Base-by-base conservation (phyloP, 768 basidiomycete genomes). In the Agrocybe chaxingu region DNA sequence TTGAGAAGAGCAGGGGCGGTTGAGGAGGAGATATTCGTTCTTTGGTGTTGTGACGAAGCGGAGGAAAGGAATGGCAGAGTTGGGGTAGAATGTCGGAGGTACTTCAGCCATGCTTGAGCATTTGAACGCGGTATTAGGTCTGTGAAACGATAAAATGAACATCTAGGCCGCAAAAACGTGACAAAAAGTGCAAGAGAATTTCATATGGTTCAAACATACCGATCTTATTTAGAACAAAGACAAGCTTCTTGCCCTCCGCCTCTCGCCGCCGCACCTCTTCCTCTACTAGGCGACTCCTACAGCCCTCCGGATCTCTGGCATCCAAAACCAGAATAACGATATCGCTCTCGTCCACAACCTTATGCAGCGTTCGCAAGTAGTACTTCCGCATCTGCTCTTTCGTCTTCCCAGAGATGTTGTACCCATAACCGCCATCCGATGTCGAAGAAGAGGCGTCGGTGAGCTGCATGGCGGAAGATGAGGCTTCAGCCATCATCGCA, bases 161-260 rank as follows among this genome's bases (percentile, higher is more conserved):
- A 24, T 38, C 3, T 3, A 9, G 46, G n/a, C 16, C 6, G n/a
- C 11, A 16, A 42, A 12, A 48, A 37, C 16, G 36, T 44, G 18
- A 48, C 32, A 33, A 30, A 39, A 49, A 24, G 42, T 16, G 6
- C 11, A 48, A 30, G 29, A 16, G 5, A 4, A 42, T 7, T 32
- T 34, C 18, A 9, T 42, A 4, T 3, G 18, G 3, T 30, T 19
- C 34, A 2, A 10, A 69, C 85, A 50, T 53, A 93, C 96, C 96
- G 51, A 97, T 89, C 72, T 99, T 98, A 68, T 98, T 98, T n/a
- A 99, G 66, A 2, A 98, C 92, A 47, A 93, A 92, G 2, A 99
- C 84, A 30, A 98, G 71, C 63, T 84, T 89, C 75, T 99, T 99
- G 7, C 94, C 90, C 55, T 96, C 90, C 18, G 73, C 74, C 63